Evolutionary conservation across 768 basidiomycete species (phyloP).

Genomic region (Rhizopogon salebrosus): DNA sequence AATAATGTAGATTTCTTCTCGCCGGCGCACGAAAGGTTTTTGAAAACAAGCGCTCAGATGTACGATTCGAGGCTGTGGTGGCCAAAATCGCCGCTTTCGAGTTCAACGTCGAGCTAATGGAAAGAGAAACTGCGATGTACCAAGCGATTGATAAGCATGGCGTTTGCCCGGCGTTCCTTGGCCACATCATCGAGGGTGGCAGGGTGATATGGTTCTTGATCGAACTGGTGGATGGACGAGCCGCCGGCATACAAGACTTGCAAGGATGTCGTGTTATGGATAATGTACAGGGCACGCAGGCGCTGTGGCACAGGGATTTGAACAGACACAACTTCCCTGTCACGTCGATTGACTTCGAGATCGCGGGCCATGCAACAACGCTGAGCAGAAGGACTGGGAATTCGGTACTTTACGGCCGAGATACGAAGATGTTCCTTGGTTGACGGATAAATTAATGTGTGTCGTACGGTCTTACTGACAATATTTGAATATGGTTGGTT

Average conservation of each 20-base stretch:
- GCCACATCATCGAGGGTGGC: neutral
- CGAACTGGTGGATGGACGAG: neutral
- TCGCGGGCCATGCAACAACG: neutral
- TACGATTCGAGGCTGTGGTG: neutral
- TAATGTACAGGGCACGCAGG: neutral
- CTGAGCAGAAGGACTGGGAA: neutral
- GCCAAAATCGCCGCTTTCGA: neutral
- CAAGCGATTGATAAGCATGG: neutral
- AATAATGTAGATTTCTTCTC: neutral
- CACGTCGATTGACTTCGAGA: neutral
- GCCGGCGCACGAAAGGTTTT: neutral
- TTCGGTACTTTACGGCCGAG: no score
- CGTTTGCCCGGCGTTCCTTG: neutral
- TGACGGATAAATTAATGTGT: no score
- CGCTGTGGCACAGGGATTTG: neutral
- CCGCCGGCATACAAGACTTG: neutral
- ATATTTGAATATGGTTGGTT: no score
- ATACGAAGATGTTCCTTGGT: no score
- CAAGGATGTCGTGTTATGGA: neutral
- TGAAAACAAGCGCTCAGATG: neutral
- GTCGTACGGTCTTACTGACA: no score
- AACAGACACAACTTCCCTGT: neutral
- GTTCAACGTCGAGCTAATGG: neutral
- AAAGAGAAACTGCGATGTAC: neutral
- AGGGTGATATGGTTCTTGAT: neutral